Evolutionary conservation across 805 yeast genomes (phyloP).

Genomic region (Suhomyces sp.): DNA sequence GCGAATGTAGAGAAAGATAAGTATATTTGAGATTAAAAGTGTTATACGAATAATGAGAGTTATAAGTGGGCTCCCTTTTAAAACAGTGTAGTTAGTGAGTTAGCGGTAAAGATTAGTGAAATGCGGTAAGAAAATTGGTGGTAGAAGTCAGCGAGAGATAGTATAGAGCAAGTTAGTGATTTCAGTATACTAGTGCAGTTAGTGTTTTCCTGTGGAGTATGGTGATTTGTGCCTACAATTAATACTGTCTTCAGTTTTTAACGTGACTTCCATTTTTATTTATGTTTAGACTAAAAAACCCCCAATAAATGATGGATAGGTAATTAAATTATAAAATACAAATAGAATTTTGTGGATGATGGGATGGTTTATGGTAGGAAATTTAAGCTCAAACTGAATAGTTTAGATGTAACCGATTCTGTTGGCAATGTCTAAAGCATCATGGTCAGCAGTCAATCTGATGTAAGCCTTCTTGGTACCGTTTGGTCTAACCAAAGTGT

Average conservation of each 20-base stretch:
- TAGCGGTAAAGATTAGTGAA: no score
- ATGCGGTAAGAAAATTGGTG: neutral
- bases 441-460: slow-evolving; percentile 98
- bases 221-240: neutral
- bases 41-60: no score
- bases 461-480: slow-evolving; percentile 99
- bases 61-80: no score
- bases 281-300: slow-evolving; percentile 11
- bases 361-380: slow-evolving; percentile 3
- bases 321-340: slow-evolving; percentile 10
- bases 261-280: slow-evolving; percentile 7
- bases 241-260: neutral
- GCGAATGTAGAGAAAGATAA: neutral
- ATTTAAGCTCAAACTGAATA: slow-evolving; percentile 1
- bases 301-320: slow-evolving; percentile 3
- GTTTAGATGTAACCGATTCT: slow-evolving; percentile 96
- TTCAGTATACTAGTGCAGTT: no score
- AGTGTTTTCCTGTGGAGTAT: neutral
- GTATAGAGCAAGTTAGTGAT: no score
- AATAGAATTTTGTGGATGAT: slow-evolving; percentile 9
- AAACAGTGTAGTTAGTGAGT: no score
- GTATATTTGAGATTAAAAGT: no score
- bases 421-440: slow-evolving; percentile 99
- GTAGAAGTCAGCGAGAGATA: neutral
- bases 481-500: slow-evolving; percentile 97